A percentile compares a stretch with the other conserved stretches of the same genome.
Conservation (phyloP, 164 flowering plant species). For the Vitis rupestris region DNA sequence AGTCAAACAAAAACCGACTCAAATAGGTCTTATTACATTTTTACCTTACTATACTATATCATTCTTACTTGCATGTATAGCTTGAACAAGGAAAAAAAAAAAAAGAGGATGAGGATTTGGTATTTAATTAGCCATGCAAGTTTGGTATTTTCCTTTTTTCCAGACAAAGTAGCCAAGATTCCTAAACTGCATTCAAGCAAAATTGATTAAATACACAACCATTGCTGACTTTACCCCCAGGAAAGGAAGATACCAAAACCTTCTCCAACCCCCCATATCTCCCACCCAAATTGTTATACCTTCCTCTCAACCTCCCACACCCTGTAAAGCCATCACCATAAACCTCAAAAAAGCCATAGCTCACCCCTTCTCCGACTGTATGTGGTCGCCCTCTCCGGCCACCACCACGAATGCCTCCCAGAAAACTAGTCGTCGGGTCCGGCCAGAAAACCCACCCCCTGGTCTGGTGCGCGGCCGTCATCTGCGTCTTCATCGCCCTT, state of each 20-base stretch:
- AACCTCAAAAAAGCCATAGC: conserved; percentile 5
- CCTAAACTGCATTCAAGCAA: conserved; percentile 13
- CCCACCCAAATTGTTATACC: too few species aligned
- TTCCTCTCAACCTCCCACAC: conserved; percentile 23
- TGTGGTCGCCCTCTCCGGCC: too few species aligned
- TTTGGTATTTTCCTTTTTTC: conserved; percentile 4
- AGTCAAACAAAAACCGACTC: too few species aligned
- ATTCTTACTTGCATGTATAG: too few species aligned
- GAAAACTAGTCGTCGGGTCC: background rate
- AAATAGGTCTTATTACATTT: too few species aligned
- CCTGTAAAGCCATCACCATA: background rate
- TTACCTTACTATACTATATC: too few species aligned
- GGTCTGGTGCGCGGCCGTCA: conserved; percentile 57
- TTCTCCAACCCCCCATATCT: conserved; percentile 22
- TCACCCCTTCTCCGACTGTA: too few species aligned
- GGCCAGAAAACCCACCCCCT: conserved; percentile 39
- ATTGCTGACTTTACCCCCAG: conserved; percentile 40
- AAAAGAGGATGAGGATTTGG: too few species aligned
- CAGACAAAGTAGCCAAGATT: conserved; percentile 12
- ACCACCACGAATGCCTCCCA: too few species aligned
- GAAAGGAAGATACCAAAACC: conserved; percentile 83
- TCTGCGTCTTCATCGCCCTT: conserved; percentile 55
- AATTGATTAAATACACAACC: conserved; percentile 10
- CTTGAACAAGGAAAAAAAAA: too few species aligned
- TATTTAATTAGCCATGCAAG: background rate